Evolutionary conservation across 2,329 filamentous ascomycete genomes (phyloP).

Genomic region (Cyphellophora europaea): DNA sequence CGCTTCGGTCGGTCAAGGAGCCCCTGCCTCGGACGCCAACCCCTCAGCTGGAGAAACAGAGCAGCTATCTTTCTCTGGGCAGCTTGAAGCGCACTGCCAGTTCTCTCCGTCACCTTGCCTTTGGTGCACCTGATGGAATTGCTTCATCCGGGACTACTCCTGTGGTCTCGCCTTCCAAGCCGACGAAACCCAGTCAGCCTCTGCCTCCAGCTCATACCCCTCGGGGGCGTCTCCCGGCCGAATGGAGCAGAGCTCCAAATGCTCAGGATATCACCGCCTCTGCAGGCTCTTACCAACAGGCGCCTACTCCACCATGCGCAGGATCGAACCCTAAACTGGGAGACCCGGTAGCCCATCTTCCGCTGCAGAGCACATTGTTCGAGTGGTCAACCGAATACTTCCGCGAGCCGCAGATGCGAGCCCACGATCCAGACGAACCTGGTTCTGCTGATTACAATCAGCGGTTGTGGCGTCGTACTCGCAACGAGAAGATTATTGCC

Average conservation of each 20-base stretch:
- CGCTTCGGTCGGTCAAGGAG: constrained; percentile 14
- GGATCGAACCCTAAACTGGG: constrained; percentile 58
- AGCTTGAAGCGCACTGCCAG: constrained; percentile 55
- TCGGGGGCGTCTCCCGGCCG: constrained; percentile 43
- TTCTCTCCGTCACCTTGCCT: constrained; percentile 53
- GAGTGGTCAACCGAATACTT: constrained; percentile 98
- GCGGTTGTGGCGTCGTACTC: constrained; percentile 79
- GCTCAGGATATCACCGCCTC: constrained; percentile 61
- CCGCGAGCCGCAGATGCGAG: constrained; percentile 96
- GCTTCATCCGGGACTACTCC: constrained; percentile 26
- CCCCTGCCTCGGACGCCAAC: constrained; percentile 37
- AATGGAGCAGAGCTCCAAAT: constrained; percentile 60
- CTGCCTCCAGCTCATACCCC: constrained; percentile 26
- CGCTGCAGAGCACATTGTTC: constrained; percentile 73
- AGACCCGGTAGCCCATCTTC: constrained; percentile 46
- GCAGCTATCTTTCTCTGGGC: constrained; percentile 49
- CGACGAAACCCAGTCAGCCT: constrained; percentile 18
- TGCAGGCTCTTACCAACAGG: constrained; percentile 63
- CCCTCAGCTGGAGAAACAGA: constrained; percentile 41
- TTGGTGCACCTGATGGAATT: constrained; percentile 30
- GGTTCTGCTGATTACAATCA: constrained; percentile 95
- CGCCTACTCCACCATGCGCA: constrained; percentile 69
- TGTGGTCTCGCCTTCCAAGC: constrained; percentile 14
- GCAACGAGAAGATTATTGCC: constrained; percentile 84
- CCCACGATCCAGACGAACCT: constrained; percentile 89